Percentiles rank a stretch among this genome's conserved stretches.
phyloP scores from a whole-genome alignment of 2,329 filamentous ascomycete genomes.

The Xylariomycetidae sp. region DNA sequence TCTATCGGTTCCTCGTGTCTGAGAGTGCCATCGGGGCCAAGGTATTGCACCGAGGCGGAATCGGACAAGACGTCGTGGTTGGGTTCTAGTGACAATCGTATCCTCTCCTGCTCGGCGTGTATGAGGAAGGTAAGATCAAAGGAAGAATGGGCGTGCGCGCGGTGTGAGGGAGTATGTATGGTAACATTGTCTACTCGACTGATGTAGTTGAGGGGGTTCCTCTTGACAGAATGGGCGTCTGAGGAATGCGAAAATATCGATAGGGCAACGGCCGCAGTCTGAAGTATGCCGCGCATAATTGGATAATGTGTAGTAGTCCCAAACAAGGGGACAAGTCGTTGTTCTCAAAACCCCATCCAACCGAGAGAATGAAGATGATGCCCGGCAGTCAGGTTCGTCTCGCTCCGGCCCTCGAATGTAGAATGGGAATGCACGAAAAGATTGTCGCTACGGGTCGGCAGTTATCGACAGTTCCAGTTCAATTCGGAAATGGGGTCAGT shows the following conservation, averaged over 20 bases:
- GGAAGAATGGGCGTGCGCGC: constrained; percentile 71
- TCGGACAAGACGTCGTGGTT: constrained; percentile 86
- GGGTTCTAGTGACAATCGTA: constrained; percentile 79
- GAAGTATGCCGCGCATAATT: constrained; percentile 27
- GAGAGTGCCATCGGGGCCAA: constrained; percentile 68
- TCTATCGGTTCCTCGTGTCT: constrained; percentile 63
- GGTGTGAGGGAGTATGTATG: constrained; percentile 74
- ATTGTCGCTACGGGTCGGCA: too few relatives aligned
- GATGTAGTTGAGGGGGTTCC: constrained; percentile 73
- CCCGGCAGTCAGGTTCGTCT: too few relatives aligned
- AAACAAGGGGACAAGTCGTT: constrained; percentile 16
- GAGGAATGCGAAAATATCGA: constrained; percentile 24
- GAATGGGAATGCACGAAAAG: too few relatives aligned
- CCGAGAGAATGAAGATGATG: too few relatives aligned
- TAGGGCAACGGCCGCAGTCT: constrained; percentile 21
- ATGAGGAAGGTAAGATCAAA: constrained; percentile 84
- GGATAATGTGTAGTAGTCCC: constrained; percentile 11
- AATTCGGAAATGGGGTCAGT: too few relatives aligned
- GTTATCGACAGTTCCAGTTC: too few relatives aligned
- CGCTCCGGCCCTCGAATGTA: too few relatives aligned
- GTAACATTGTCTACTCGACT: constrained; percentile 68
- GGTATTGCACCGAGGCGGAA: constrained; percentile 67
- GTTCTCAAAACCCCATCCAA: constrained; percentile 23
- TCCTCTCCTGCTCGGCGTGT: constrained; percentile 58
- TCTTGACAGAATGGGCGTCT: constrained; percentile 64